Base-by-base conservation (phyloP, 805 yeast species). In the Zygoascus bituminiphila region DNA sequence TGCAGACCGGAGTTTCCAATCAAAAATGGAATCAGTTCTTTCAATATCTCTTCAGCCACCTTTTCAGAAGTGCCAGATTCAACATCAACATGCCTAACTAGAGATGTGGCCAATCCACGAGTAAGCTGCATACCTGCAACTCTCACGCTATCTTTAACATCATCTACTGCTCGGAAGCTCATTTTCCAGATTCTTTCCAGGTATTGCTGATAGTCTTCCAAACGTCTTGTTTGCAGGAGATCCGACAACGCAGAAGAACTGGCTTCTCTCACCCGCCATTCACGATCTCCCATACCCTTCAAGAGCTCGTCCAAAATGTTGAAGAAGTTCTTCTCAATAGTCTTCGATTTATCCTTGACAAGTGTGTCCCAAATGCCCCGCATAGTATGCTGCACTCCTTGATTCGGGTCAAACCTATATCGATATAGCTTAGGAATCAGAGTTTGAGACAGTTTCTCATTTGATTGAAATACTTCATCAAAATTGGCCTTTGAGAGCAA, bases 181-280 rank as follows among this genome's bases (percentile, higher is more conserved):
- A 86, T 81, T 4, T 75, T 71, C 97, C 97, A 91, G 26, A 91
- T 78, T 4, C 78, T 79, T 50, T 84, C 50, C 35, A 61, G 44
- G 17, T 48, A 40, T 9, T 47, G 48, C 36, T 47, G 55, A 56
- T 82, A 83, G 12, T 62, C 67, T 9, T 76, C 78, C 21, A 77
- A 57, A 0, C 81, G 73, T 22, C 75, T 71, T n/a, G 79, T 72
- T 52, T 81, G 84, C 12, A 93, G 64, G 17, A 91, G 64, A 54
- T 87, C 88, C 26, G 77, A 69, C 47, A 86, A 63, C 0, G 88
- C 96, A 8, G 75, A 62, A 0, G 91, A 72, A 62, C 93, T 78
- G 0, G 96, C 96, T 60, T 91, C 93, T 55, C 98, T 75, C 0
- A 83, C 86, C 56, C 98, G 76, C 97, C 98, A 93, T 64, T 93